A percentile compares a stretch with the other conserved stretches of the same genome.
These are phyloP conservation scores for Eutrema heterophyllum DNA, from an alignment of 345 rosid species.

Conservation along the genomic window DNA sequence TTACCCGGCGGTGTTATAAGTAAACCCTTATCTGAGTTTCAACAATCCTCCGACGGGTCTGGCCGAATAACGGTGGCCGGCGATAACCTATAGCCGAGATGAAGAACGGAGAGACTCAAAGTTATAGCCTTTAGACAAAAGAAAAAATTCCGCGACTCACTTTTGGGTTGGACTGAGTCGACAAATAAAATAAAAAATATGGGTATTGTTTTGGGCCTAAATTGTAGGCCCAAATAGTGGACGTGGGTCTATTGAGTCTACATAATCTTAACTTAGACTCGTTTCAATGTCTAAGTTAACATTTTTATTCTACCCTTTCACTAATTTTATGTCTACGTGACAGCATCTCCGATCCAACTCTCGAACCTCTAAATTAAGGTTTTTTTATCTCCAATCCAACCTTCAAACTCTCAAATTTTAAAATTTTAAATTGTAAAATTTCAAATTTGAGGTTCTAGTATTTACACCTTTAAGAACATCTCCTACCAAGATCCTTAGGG, in stretches of 20 bases:
- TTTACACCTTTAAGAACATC: too few species aligned
- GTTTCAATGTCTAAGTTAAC: not conserved
- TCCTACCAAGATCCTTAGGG: too few species aligned
- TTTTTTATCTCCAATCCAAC: too few species aligned
- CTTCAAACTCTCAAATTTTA: too few species aligned
- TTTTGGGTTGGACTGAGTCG: not conserved
- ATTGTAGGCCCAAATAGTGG: not conserved
- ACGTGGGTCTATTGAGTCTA: not conserved
- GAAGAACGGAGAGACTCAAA: not conserved
- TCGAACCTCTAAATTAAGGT: too few species aligned
- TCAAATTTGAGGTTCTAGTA: too few species aligned
- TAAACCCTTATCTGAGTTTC: not conserved
- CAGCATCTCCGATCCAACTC: too few species aligned
- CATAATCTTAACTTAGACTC: not conserved
- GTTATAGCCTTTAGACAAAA: not conserved
- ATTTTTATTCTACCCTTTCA: too few species aligned
- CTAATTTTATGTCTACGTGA: too few species aligned
- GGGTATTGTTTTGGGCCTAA: not conserved
- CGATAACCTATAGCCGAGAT: not conserved
- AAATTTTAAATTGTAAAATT: too few species aligned
- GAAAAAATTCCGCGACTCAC: not conserved
- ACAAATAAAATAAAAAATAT: not conserved
- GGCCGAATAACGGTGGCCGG: slow-evolving; percentile 3
- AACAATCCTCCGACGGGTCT: not conserved
- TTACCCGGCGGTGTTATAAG: not conserved